A percentile compares a stretch with the other conserved stretches of the same genome.
Conservation (phyloP, 1,284 basidiomycete genomes). For the Puccinia hordei region DNA sequence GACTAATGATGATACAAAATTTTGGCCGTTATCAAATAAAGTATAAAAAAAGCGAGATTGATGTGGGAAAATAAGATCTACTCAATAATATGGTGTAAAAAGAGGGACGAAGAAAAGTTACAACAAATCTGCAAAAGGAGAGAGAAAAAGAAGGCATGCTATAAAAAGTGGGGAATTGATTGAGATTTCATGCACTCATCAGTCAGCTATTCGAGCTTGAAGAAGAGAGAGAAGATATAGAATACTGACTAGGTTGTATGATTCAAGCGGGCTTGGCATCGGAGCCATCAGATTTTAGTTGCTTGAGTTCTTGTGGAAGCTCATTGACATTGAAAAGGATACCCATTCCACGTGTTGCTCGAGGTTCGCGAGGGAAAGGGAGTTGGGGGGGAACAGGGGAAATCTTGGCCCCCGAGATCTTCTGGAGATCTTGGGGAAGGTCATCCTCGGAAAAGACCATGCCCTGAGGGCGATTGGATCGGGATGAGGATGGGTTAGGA, state of each 20-base stretch:
- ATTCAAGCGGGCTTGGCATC: not conserved
- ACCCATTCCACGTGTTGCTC: not conserved
- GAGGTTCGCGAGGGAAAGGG: not conserved
- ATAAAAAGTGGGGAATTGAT: no score
- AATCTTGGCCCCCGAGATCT: not conserved
- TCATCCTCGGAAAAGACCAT: not conserved
- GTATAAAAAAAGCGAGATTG: not conserved
- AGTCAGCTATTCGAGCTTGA: no score
- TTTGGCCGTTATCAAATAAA: not conserved
- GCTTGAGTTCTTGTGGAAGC: conserved; percentile 7
- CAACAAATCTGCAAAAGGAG: not conserved
- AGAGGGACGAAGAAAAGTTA: not conserved
- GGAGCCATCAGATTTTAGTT: not conserved
- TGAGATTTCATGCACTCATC: not conserved
- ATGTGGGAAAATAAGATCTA: not conserved
- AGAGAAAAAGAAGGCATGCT: not conserved
- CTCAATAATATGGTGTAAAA: not conserved
- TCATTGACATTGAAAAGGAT: not conserved
- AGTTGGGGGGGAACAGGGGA: not conserved
- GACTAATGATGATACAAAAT: no score
- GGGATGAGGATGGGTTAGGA: not conserved
- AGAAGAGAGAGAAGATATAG: not conserved
- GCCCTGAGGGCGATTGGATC: not conserved
- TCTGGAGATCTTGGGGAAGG: not conserved
- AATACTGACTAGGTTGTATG: not conserved